Percentiles rank a stretch among this genome's conserved stretches.
phyloP scores from a whole-genome alignment of 148 eudicot genomes.

The Mesembryanthemum crystallinum region DNA sequence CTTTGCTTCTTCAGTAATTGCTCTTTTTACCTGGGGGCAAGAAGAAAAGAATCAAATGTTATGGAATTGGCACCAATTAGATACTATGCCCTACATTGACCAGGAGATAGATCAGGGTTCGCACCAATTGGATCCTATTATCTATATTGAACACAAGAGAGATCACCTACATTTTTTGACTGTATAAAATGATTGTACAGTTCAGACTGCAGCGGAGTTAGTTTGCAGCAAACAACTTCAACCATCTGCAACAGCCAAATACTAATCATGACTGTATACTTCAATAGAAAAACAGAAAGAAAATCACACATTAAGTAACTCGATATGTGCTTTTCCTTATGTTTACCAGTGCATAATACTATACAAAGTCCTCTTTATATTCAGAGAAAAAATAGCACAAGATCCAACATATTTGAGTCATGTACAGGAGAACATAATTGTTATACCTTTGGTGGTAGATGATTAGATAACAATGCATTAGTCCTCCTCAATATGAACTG shows the following conservation, averaged over 20 bases:
- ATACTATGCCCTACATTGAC: neutral
- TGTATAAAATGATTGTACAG: conserved; percentile 84
- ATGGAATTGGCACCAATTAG: neutral
- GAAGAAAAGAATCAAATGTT: neutral
- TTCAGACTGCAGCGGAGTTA: conserved; percentile 77
- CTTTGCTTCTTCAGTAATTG: conserved; percentile 68
- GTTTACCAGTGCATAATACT: neutral
- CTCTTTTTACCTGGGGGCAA: conserved; percentile 68
- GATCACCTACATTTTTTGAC: conserved; percentile 77
- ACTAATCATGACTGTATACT: neutral
- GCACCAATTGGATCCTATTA: neutral
- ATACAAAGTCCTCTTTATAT: neutral
- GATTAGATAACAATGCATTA: conserved; percentile 89
- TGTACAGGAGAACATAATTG: neutral
- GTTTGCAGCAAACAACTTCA: conserved; percentile 97
- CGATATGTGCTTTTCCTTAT: neutral
- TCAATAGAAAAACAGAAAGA: neutral
- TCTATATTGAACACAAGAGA: conserved; percentile 9
- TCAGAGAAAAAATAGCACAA: neutral
- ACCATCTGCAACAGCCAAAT: conserved; percentile 61
- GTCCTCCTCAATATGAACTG: conserved; percentile 99
- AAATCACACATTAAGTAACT: neutral
- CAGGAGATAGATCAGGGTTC: neutral
- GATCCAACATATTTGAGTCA: conserved; percentile 3
- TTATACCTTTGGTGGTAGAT: conserved; percentile 98